Evolutionary conservation across 1,284 basidiomycete genomes (phyloP).

Genomic region (Ustilago bromivora): DNA sequence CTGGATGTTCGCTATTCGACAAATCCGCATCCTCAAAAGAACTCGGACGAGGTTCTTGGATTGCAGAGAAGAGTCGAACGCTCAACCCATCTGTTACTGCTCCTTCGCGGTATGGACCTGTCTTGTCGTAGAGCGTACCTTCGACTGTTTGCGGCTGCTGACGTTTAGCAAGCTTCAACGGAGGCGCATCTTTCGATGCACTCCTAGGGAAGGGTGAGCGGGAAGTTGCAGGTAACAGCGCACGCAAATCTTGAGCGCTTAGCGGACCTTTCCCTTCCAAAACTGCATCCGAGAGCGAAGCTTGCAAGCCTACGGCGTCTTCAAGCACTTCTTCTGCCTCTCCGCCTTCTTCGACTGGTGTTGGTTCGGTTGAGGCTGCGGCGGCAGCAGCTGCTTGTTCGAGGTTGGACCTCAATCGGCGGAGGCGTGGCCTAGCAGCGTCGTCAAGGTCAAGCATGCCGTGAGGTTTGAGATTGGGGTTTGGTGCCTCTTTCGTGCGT

Average conservation of each 20-base stretch:
- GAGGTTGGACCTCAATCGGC: slow-evolving; percentile 42
- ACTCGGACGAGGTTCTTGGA: slow-evolving; percentile 18
- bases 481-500: slow-evolving; percentile 18
- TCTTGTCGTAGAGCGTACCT: slow-evolving; percentile 66
- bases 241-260: slow-evolving; percentile 34
- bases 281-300: slow-evolving; percentile 37
- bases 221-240: slow-evolving; percentile 12
- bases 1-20: slow-evolving; percentile 43
- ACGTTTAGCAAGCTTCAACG: slow-evolving; percentile 52
- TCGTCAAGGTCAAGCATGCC: slow-evolving; percentile 42
- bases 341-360: slow-evolving; percentile 7
- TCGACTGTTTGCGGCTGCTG: slow-evolving; percentile 60
- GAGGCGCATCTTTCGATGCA: slow-evolving; percentile 37
- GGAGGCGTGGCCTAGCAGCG: slow-evolving; percentile 35
- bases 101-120: slow-evolving; percentile 64
- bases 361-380: slow-evolving; percentile 35
- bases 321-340: slow-evolving; percentile 20
- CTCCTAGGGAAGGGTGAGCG: slow-evolving; percentile 16
- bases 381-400: slow-evolving; percentile 55
- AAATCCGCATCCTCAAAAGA: slow-evolving; percentile 44
- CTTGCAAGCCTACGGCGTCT: slow-evolving; percentile 26
- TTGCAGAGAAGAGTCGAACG: slow-evolving; percentile 61
- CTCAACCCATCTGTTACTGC: slow-evolving; percentile 65
- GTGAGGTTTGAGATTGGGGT: slow-evolving; percentile 23
- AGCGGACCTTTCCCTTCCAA: slow-evolving; percentile 43